phyloP scores from a whole-genome alignment of 2,329 filamentous ascomycete species.

The Xylariaceae sp. region DNA sequence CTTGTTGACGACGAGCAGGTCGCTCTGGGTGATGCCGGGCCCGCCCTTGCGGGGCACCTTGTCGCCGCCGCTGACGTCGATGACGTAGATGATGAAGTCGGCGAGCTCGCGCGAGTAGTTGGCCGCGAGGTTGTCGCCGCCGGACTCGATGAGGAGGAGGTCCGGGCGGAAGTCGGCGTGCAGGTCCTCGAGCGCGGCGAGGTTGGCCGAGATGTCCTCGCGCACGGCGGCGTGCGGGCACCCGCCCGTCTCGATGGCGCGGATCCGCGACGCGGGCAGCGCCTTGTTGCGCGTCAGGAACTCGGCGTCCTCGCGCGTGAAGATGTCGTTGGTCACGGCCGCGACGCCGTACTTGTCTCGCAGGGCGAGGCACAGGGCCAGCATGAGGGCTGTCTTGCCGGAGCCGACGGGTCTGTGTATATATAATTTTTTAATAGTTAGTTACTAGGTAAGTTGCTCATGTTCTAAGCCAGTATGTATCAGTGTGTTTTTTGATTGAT shows the following conservation, averaged over 20 bases:
- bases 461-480: too few relatives aligned
- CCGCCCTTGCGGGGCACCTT: constrained; percentile 96
- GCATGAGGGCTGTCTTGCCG: constrained; percentile 95
- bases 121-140: constrained; percentile 92
- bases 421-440: background rate
- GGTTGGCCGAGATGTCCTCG: constrained; percentile 92
- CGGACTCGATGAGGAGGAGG: constrained; percentile 87
- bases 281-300: constrained; percentile 87
- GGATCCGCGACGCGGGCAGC: constrained; percentile 75
- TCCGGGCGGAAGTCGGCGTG: constrained; percentile 76
- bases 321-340: constrained; percentile 98
- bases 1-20: constrained; percentile 93
- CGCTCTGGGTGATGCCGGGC: constrained; percentile 93
- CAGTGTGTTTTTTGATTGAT: too few relatives aligned
- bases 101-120: constrained; percentile 95
- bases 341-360: constrained; percentile 79
- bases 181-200: constrained; percentile 84
- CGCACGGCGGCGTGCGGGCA: constrained; percentile 96
- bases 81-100: constrained; percentile 98
- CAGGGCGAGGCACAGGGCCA: constrained; percentile 80
- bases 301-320: constrained; percentile 95
- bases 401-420: constrained; percentile 72
- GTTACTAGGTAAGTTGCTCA: constrained; percentile 15
- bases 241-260: constrained; percentile 94
- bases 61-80: constrained; percentile 92